Conservation (phyloP, 163 green algal genomes). For the Volvox carteri region DNA sequence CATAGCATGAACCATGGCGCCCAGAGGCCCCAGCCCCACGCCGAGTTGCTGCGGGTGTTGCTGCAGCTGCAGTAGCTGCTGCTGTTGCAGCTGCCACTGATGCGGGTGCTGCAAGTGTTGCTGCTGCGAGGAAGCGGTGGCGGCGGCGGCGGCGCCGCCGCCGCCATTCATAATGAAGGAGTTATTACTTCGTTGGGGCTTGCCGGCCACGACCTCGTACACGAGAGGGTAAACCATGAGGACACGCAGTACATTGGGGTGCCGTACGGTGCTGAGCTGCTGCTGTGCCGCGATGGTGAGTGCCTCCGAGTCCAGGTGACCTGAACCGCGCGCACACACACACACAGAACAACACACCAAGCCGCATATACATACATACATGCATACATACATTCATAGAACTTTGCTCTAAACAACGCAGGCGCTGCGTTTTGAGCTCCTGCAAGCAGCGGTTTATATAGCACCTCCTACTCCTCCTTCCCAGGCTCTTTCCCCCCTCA, state of each 20-base stretch:
- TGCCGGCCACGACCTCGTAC: slow-evolving; percentile 60
- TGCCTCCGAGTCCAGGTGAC: slow-evolving; percentile 51
- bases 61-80: neutral
- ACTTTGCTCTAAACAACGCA: too few relatives aligned
- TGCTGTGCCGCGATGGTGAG: slow-evolving; percentile 45
- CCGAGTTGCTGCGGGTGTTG: neutral
- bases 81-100: neutral
- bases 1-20: slow-evolving; percentile 5
- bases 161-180: neutral
- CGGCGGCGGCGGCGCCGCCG: neutral
- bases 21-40: neutral
- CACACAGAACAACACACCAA: too few relatives aligned
- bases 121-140: neutral
- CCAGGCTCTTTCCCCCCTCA: too few relatives aligned
- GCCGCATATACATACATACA: too few relatives aligned
- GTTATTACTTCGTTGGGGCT: neutral
- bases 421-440: too few relatives aligned
- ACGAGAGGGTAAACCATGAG: slow-evolving; percentile 65
- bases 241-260: slow-evolving; percentile 56
- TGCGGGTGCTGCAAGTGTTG: neutral
- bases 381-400: too few relatives aligned
- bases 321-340: too few relatives aligned
- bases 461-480: too few relatives aligned
- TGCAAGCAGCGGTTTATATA: too few relatives aligned
- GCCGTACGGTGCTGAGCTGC: slow-evolving; percentile 5